phyloP scores from a whole-genome alignment of 345 rosid species.

The Citropsis articulata region DNA sequence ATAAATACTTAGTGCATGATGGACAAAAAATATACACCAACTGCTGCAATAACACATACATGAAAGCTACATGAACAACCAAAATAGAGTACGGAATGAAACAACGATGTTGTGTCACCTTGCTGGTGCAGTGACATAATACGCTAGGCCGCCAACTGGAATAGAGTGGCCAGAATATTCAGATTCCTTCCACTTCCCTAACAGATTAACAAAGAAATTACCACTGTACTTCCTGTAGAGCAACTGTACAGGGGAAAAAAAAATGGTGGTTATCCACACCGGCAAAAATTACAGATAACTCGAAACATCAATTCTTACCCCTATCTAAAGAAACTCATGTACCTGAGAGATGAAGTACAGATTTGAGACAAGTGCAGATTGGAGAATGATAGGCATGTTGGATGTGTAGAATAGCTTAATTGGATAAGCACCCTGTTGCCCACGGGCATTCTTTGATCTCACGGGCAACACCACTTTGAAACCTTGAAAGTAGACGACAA shows the following conservation, averaged over 20 bases:
- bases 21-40: not conserved
- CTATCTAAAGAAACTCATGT: not conserved
- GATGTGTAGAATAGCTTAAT: conserved; percentile 78
- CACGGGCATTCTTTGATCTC: conserved; percentile 74
- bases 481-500: conserved; percentile 73
- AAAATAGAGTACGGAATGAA: not conserved
- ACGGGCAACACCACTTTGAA: conserved; percentile 71
- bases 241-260: conserved; percentile 36
- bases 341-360: conserved; percentile 77
- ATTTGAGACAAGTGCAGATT: conserved; percentile 73
- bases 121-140: conserved; percentile 68
- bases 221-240: conserved; percentile 64
- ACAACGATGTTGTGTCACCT: conserved; percentile 28
- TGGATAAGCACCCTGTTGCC: conserved; percentile 77
- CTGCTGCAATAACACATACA: not conserved
- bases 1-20: not conserved
- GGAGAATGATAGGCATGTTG: conserved; percentile 81
- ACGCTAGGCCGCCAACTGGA: conserved; percentile 75
- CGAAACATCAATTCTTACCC: not conserved
- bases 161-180: conserved; percentile 66
- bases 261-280: not conserved
- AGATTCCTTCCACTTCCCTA: conserved; percentile 73
- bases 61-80: not conserved
- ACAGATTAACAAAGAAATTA: conserved; percentile 64
- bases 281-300: not conserved